phyloP scores from a whole-genome alignment of 139 green algal genomes.

The Chlamydomonas sp. region DNA sequence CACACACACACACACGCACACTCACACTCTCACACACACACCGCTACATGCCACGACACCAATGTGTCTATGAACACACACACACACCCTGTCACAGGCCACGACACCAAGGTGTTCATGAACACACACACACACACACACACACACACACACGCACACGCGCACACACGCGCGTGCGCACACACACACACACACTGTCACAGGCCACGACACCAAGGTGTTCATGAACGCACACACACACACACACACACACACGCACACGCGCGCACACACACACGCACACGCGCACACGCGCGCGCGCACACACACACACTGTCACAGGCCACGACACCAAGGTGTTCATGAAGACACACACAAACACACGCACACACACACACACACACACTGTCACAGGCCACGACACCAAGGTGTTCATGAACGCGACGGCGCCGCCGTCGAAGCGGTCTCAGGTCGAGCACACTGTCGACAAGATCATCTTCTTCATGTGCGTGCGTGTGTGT shows the following conservation, averaged over 20 bases:
- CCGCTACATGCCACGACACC: no score
- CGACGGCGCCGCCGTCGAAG: slow-evolving; percentile 59
- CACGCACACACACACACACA: background rate
- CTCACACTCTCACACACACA: no score
- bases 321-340: slow-evolving; percentile 74
- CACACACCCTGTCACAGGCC: no score
- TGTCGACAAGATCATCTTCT: slow-evolving; percentile 44
- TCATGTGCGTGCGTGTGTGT: no score
- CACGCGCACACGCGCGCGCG: no score
- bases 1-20: no score
- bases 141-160: no score
- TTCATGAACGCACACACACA: background rate
- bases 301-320: slow-evolving; percentile 14
- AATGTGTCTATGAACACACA: no score
- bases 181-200: no score
- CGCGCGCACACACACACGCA: background rate
- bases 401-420: slow-evolving; percentile 71
- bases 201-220: no score
- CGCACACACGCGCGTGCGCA: no score
- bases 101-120: background rate
- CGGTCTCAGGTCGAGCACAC: slow-evolving; percentile 53
- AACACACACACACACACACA: no score
- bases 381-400: slow-evolving; percentile 51
- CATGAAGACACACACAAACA: slow-evolving; percentile 44
- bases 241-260: background rate